Evolutionary conservation across 805 yeast species (phyloP), one percentile per base, ranked within the genome.

Genomic region (Starmerella riodocensis): DNA sequence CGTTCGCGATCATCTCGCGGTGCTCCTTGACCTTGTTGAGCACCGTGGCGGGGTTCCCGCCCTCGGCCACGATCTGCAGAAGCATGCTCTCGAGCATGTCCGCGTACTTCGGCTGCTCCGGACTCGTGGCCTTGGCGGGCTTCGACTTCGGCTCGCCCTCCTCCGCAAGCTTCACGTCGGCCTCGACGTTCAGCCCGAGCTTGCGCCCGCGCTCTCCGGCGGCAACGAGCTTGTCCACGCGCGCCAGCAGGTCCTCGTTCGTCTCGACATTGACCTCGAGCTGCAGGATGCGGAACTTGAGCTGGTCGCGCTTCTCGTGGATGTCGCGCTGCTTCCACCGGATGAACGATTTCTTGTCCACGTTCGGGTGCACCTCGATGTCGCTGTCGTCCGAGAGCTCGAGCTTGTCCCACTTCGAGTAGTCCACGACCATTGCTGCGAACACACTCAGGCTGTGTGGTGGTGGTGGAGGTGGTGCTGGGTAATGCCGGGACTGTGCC

Each of bases 321-420:
- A 91, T 91, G 51, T 86, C 94, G 54, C 94, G 79, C 62, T 91
- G 99, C 57, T 84, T 88, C 98, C 97, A 88, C 43, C 76, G 73
- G 52, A 91, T 83, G 50, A 91, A 88, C 1, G 97, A 86, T 29
- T 65, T 66, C 57, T 91, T 91, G 59, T 91, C 99, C 24, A 91
- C 98, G 56, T 91, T 91, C 43, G 97, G 99, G 57, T 91, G 99
- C 13, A 88, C 97, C 55, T 91, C 98, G 35, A 91, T 67, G 54
- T 91, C 98, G 7, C 95, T 84, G 60, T 91, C 99, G 58, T 91
- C 99, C 17, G 95, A 83, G 29, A 91, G 65, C 59, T 91, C 98
- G 43, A 91, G 73, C 57, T 84, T 83, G 61, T 91, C 99, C 97
- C 98, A 91, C 58, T 88, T 91, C 9, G 95, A 84, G 62, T 91